Percentiles rank a stretch among this genome's conserved stretches.
Conservation (phyloP, 192 early-diverging fungal genomes). For the Backusella sp. region DNA sequence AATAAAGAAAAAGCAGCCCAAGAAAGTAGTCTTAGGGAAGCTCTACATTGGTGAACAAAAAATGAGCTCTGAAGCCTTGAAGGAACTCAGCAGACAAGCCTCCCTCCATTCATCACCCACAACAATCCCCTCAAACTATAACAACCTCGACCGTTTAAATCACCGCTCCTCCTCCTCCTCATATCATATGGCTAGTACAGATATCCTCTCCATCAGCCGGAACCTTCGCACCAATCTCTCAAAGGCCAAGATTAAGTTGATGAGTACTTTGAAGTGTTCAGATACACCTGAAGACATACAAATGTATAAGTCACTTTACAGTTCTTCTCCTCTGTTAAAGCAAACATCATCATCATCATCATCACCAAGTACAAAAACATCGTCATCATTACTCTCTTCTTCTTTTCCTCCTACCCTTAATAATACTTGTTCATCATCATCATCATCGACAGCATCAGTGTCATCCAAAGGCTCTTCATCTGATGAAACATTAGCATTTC, state of each 20-base stretch:
- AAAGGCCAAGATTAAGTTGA: slow-evolving; percentile 10
- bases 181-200: not conserved
- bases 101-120: not conserved
- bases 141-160: not conserved
- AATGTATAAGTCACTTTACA: slow-evolving; percentile 11
- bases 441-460: not conserved
- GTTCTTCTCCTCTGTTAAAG: not conserved
- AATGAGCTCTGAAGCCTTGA: slow-evolving; percentile 9
- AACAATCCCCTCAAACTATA: not conserved
- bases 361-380: not conserved
- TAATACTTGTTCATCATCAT: not conserved
- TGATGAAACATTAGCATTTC: slow-evolving; percentile 1
- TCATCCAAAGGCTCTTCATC: not conserved
- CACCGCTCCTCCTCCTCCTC: not conserved
- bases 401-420: not conserved
- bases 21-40: slow-evolving; percentile 6
- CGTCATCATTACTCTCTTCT: not conserved
- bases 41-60: not conserved
- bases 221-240: not conserved
- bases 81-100: slow-evolving; percentile 10
- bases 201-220: slow-evolving; percentile 11
- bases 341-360: not conserved
- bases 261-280: slow-evolving; percentile 1
- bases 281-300: slow-evolving; percentile 9
- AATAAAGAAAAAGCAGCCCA: slow-evolving; percentile 12